phyloP scores from a whole-genome alignment of 441 rosid genomes.

The Bocquillonia castaneifolia region DNA sequence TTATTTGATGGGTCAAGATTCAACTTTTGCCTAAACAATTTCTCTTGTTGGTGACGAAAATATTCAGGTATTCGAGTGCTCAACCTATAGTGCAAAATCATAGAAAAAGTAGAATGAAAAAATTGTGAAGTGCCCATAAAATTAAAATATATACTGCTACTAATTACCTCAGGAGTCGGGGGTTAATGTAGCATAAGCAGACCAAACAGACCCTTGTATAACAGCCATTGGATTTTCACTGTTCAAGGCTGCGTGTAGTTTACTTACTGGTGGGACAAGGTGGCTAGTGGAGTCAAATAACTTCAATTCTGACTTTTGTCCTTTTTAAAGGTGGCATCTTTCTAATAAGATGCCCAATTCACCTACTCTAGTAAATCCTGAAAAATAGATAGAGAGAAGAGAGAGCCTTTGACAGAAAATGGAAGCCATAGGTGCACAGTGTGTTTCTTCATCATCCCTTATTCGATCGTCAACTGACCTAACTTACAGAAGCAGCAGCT shows the following conservation, averaged over 20 bases:
- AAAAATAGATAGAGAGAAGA: background rate
- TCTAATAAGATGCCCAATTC: no score
- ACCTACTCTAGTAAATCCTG: no score
- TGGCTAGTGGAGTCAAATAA: background rate
- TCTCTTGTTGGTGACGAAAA: no score
- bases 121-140: no score
- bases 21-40: no score
- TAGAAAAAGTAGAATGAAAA: no score
- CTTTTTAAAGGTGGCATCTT: background rate
- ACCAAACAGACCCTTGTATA: background rate
- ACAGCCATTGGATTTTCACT: background rate
- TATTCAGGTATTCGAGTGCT: no score
- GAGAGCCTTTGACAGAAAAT: background rate
- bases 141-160: no score
- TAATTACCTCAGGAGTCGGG: no score
- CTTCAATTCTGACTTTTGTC: background rate
- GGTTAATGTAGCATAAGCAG: background rate
- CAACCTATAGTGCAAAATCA: no score
- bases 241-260: background rate
- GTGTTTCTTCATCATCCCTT: slow-evolving; percentile 25
- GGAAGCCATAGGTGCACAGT: slow-evolving; percentile 30
- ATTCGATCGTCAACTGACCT: slow-evolving; percentile 15
- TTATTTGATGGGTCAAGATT: no score
- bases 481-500: slow-evolving; percentile 15
- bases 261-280: no score